Evolutionary conservation across 768 basidiomycete species (phyloP).

Genomic region (Filobasidium wieringae): DNA sequence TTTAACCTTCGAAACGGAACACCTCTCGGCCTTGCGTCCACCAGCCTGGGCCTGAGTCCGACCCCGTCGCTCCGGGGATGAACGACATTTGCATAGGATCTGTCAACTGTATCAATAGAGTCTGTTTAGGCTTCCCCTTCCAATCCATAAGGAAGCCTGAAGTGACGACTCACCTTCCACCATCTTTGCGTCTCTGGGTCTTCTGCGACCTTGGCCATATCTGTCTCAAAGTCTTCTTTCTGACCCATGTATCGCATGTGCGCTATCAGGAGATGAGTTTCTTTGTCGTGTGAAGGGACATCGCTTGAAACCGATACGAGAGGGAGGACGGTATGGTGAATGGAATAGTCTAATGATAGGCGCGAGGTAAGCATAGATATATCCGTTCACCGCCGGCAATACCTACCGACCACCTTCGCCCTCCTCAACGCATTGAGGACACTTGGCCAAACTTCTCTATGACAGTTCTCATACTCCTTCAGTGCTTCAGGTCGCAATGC

Average conservation of each 20-base stretch:
- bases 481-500: constrained; percentile 44
- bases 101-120: constrained; percentile 39
- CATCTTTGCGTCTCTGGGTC: constrained; percentile 61
- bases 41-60: constrained; percentile 51
- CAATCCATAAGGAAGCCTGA: neutral
- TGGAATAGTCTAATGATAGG: constrained; percentile 52
- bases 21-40: constrained; percentile 61
- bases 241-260: constrained; percentile 61
- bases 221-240: constrained; percentile 47
- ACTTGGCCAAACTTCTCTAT: constrained; percentile 56
- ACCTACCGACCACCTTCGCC: constrained; percentile 48
- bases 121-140: neutral
- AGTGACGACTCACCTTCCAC: constrained; percentile 49
- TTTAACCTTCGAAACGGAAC: constrained; percentile 53
- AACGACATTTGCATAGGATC: constrained; percentile 70
- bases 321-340: constrained; percentile 51
- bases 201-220: constrained; percentile 55
- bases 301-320: constrained; percentile 33
- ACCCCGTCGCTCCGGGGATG: constrained; percentile 56
- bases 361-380: neutral
- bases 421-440: constrained; percentile 54
- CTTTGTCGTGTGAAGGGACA: neutral
- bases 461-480: constrained; percentile 42
- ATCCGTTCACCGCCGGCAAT: neutral
- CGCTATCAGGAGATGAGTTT: constrained; percentile 52